Evolutionary conservation across 768 basidiomycete genomes (phyloP).

Genomic region (Suillus americanus): DNA sequence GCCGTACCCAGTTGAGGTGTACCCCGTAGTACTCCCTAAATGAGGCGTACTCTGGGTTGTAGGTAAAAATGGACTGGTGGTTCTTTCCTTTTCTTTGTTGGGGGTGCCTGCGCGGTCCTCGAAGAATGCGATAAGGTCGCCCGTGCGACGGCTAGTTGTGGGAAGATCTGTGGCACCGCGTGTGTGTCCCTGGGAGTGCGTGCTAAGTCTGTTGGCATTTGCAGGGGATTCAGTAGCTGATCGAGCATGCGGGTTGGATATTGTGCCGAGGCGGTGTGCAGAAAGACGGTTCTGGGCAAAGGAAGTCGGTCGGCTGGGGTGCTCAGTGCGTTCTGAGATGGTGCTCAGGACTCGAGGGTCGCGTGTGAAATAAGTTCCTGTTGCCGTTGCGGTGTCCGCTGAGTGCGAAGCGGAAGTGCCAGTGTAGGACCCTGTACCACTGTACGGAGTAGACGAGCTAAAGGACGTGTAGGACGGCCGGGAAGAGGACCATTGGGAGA

Average conservation of each 20-base stretch:
- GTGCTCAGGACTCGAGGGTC: slow-evolving; percentile 61
- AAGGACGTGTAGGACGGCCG: slow-evolving; percentile 2
- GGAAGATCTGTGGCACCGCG: slow-evolving; percentile 34
- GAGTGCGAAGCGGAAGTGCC: slow-evolving; percentile 33
- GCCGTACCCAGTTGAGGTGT: slow-evolving; percentile 35
- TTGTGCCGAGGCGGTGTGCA: slow-evolving; percentile 2
- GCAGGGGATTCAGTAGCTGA: slow-evolving; percentile 27
- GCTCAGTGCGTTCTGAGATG: slow-evolving; percentile 79
- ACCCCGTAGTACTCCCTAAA: slow-evolving; percentile 34
- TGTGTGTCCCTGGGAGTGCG: neutral
- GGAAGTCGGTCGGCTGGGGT: slow-evolving; percentile 57
- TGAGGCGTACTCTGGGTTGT: slow-evolving; percentile 42
- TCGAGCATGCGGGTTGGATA: slow-evolving; percentile 32
- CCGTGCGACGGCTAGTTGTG: slow-evolving; percentile 55
- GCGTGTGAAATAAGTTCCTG: slow-evolving; percentile 37
- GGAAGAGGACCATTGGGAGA: slow-evolving; percentile 64
- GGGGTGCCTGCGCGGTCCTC: slow-evolving; percentile 51
- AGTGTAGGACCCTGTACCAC: slow-evolving; percentile 29
- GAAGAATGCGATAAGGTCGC: slow-evolving; percentile 74
- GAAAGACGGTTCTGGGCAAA: slow-evolving; percentile 15
- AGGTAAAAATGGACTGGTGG: slow-evolving; percentile 34
- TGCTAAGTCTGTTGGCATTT: neutral
- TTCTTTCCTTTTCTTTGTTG: slow-evolving; percentile 49
- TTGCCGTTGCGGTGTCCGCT: slow-evolving; percentile 17
- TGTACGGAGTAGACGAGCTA: slow-evolving; percentile 29